Conservation (phyloP, 257 asterid genomes). For the Gentiana macrophylla region DNA sequence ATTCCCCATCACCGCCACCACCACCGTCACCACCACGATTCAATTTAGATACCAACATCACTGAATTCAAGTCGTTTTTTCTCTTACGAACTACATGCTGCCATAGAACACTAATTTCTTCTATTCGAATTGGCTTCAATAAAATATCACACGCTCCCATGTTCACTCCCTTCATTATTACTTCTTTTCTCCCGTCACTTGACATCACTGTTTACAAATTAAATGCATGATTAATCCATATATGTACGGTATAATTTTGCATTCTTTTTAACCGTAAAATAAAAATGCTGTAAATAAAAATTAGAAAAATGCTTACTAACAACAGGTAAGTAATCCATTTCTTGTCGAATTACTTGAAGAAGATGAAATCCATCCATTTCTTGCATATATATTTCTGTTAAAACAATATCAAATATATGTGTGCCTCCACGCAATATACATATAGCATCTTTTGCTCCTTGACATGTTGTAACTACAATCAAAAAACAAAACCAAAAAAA, state of each 20-base stretch:
- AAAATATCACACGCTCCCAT: conserved; percentile 15
- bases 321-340: conserved; percentile 44
- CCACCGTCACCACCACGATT: neutral
- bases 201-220: conserved; percentile 8
- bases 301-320: conserved; percentile 23
- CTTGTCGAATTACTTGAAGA: conserved; percentile 32
- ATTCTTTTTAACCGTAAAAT: neutral
- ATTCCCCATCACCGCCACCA: neutral
- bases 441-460: conserved; percentile 8
- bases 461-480: conserved; percentile 5
- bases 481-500: neutral
- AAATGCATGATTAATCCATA: neutral
- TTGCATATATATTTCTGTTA: conserved; percentile 44
- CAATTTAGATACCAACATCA: neutral
- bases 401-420: conserved; percentile 37
- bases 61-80: neutral
- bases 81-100: conserved; percentile 13
- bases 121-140: conserved; percentile 6
- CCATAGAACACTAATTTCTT: conserved; percentile 15
- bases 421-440: conserved; percentile 10
- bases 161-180: conserved; percentile 1
- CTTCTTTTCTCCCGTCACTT: neutral
- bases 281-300: neutral
- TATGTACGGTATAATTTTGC: neutral
- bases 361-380: conserved; percentile 53